phyloP scores from a whole-genome alignment of 495 filamentous ascomycete species.

The Lepidopterella palustris region DNA sequence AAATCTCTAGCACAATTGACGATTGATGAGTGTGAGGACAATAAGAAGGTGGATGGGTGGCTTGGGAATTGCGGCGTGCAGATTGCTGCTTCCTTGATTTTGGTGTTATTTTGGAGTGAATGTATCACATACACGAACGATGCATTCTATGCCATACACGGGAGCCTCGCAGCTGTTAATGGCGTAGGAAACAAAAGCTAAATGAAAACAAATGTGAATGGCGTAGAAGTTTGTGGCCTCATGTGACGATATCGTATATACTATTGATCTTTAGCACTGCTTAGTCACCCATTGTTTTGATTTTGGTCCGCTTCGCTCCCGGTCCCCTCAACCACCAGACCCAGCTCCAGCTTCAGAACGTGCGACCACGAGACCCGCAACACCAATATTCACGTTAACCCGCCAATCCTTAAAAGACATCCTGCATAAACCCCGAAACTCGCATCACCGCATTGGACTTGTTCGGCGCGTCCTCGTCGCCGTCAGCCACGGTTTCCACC shows the following conservation, averaged over 20 bases:
- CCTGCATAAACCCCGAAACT: background rate
- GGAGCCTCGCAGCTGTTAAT: no score
- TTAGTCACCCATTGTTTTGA: constrained; percentile 4
- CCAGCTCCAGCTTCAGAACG: background rate
- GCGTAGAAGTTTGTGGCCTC: no score
- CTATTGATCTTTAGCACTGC: background rate
- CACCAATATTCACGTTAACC: constrained; percentile 4
- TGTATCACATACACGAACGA: background rate
- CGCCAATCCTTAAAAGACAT: background rate
- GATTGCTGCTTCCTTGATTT: background rate
- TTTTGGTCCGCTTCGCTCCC: background rate
- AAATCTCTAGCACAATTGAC: background rate
- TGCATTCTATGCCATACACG: background rate
- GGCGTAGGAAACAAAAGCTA: no score
- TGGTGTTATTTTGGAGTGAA: background rate
- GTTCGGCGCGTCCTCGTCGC: no score
- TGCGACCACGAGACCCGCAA: background rate
- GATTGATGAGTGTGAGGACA: background rate
- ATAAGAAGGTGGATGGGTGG: background rate
- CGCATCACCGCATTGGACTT: no score
- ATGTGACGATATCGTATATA: no score
- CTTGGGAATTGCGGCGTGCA: background rate
- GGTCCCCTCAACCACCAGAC: background rate
- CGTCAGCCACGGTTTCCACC: no score
- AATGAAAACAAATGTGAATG: no score